Evolutionary conservation across 306 rosid genomes (phyloP), one percentile per base, ranked within the genome.

Genomic region (Acacia confusa): DNA sequence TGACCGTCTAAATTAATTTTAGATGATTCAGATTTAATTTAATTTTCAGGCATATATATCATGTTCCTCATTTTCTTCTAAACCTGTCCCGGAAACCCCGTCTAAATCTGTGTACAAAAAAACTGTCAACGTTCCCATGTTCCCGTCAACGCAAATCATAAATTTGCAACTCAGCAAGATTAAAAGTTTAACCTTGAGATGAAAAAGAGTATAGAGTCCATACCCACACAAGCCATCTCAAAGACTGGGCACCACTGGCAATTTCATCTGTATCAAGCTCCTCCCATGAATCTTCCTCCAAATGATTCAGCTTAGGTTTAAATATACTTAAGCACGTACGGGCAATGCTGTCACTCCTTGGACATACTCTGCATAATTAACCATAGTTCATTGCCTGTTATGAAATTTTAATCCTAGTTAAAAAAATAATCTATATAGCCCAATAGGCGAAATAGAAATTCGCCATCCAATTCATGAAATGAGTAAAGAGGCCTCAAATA

Each of bases 171-270:
- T 34, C 34, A 36, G 34, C 19, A 76, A 67, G 25, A 48, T 72
- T 25, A 67, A 64, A 72, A 77, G 72, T 22, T 22, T 72, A 82
- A 41, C 61, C 79, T 75, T 20, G 61, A 20, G 12, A 34, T 75
- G 38, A 17, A 78, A 78, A 71, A 86, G 40, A 61, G 61, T 53
- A 4, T 81, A 0, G 58, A 69, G 77, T 73, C 64, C 87, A 55
- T 89, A 92, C 97, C 99, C 97, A 95, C 50, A 92, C 91, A 79
- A 95, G 94, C 99, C 99, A 93, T 73, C 93, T 83, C 81, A 95
- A 83, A 41, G 94, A 93, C 73, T 86, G 89, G 71, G 93, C 89
- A 52, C 97, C 96, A 82, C 82, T 84, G 43, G 78, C 89, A 58
- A 93, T 88, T 82, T 88, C 93, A 72, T 87, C 85, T 1, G 96